Base-by-base conservation (phyloP, 345 rosid genomes). In the Cardamine chenopodiifolia region DNA sequence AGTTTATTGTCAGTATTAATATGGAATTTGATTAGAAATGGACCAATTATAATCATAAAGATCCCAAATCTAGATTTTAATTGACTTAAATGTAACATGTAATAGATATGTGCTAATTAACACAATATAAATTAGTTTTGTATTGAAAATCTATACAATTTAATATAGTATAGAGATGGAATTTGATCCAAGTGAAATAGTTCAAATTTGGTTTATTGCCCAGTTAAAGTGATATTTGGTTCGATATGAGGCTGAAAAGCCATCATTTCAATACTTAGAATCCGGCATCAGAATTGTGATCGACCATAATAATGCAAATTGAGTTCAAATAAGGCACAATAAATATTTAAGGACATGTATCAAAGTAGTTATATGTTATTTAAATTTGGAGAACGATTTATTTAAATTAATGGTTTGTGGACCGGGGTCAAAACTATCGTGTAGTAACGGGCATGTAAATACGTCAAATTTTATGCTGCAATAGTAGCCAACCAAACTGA, bases 351-450 rank as follows among this genome's bases (percentile, higher is more conserved):
- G 20, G 19, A 44, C 49, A 44, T 44, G 7, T n/a, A 44, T 44
- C 49, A 44, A 44, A 44, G 49, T 44, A 44, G 49, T n/a, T 42
- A 44, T 1, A 44, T n/a, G 2, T 44, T 44, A 44, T 44, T 44
- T 44, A 44, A n/a, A 44, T 44, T n/a, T 44, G 19, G n/a, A 6
- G 18, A 26, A 56, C 64, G 29, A 42, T 18, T 28, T 69, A 14
- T 29, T 68, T 44, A 57, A 32, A 58, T 20, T 20, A 42, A 58
- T 70, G 47, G 58, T 57, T 44, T 44, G n/a, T 70, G 4, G 64
- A 57, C 56, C 14, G 29, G 4, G 15, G 55, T 57, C 55, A 45
- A 69, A 40, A 69, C 42, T 19, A 55, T 10, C 18, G 40, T 52
- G 17, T 17, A 53, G 18, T 35, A 11, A n/a, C 18, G 13, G 20